phyloP scores from a whole-genome alignment of 805 yeast genomes.

The Candida arabinofermentans region DNA sequence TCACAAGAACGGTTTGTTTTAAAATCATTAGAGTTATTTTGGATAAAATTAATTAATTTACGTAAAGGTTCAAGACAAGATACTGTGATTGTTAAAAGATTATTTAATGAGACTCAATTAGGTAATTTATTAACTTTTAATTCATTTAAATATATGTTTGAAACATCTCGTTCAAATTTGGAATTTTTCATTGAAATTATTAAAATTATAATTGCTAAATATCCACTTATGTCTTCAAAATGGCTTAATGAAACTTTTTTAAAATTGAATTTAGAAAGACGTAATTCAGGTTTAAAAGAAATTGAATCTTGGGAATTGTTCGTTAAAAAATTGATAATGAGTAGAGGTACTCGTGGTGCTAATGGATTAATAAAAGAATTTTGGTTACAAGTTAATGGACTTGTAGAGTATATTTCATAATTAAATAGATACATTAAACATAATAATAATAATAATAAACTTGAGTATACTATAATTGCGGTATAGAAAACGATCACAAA shows the following conservation, averaged over 20 bases:
- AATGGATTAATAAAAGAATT: conserved; percentile 53
- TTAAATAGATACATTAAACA: not conserved
- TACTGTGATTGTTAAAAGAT: conserved; percentile 25
- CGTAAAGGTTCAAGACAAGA: conserved; percentile 42
- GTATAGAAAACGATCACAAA: not conserved
- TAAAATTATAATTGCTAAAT: conserved; percentile 35
- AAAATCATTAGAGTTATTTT: conserved; percentile 49
- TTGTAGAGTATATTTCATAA: conserved; percentile 35
- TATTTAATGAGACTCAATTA: conserved; percentile 27
- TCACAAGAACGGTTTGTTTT: conserved; percentile 54
- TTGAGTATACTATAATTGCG: not conserved
- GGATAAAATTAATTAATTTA: conserved; percentile 46
- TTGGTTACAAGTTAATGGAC: conserved; percentile 61
- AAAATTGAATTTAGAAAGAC: conserved; percentile 26
- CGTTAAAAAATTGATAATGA: conserved; percentile 51
- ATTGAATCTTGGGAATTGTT: conserved; percentile 38
- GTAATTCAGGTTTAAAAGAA: conserved; percentile 19
- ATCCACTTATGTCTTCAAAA: conserved; percentile 36
- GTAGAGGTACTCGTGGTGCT: conserved; percentile 64
- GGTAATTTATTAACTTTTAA: conserved; percentile 33
- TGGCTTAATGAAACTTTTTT: conserved; percentile 41
- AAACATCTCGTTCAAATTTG: conserved; percentile 52
- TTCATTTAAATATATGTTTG: conserved; percentile 43
- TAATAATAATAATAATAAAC: not conserved
- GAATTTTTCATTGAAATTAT: conserved; percentile 54